A percentile compares a stretch with the other conserved stretches of the same genome.
Conservation (phyloP, 106 monocot species). For the Dendrobium chrysotoxum region DNA sequence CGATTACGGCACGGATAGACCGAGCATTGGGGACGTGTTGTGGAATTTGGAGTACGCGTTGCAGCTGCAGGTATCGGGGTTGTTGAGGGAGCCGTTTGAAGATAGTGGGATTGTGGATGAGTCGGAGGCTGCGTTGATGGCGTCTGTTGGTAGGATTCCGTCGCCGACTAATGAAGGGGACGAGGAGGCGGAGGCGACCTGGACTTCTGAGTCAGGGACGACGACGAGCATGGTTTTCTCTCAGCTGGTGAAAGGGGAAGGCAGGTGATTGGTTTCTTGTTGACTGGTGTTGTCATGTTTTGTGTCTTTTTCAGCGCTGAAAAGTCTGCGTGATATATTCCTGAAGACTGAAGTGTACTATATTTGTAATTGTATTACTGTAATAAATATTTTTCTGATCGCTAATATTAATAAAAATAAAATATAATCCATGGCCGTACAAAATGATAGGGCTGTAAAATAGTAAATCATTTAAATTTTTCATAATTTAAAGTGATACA, state of each 20-base stretch:
- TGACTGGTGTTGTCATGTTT: background rate
- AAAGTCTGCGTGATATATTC: background rate
- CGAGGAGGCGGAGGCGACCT: background rate
- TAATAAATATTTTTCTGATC: no score
- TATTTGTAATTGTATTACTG: no score
- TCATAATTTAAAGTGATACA: no score
- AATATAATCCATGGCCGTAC: no score
- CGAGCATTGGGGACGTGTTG: constrained; percentile 61
- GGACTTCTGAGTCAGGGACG: background rate
- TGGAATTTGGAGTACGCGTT: constrained; percentile 83
- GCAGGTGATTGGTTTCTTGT: constrained; percentile 25
- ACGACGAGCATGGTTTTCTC: constrained; percentile 41
- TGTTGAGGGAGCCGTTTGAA: constrained; percentile 37
- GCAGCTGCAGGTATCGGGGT: constrained; percentile 49
- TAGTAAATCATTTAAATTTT: no score
- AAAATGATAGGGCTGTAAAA: no score
- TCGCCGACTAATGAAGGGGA: background rate
- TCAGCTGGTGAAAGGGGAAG: constrained; percentile 36
- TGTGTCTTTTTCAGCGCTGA: no score
- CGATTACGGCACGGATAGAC: constrained; percentile 52
- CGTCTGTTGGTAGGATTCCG: constrained; percentile 3
- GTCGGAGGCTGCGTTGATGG: background rate
- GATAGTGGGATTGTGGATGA: constrained; percentile 38
- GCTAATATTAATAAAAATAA: no score
- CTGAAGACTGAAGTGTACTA: no score